Evolutionary conservation across 2,329 filamentous ascomycete genomes (phyloP).

Genomic region (Alternaria novae-zelandiae): DNA sequence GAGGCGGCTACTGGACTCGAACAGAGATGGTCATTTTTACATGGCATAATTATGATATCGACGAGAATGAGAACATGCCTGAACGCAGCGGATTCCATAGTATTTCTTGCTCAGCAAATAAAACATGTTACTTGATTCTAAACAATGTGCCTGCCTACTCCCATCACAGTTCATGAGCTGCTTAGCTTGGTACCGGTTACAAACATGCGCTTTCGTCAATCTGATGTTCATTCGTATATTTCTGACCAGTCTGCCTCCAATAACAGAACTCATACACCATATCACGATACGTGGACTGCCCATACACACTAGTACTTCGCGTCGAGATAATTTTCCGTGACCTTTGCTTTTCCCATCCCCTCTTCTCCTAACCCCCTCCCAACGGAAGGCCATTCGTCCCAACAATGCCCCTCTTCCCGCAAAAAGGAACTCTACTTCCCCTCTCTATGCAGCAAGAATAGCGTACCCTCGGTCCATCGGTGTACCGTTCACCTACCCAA

Average conservation of each 20-base stretch:
- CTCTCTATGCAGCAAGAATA: not conserved
- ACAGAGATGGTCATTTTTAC: slow-evolving; percentile 11
- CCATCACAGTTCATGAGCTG: not conserved
- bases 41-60: slow-evolving; percentile 14
- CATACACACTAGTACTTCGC: not conserved
- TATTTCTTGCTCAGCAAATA: slow-evolving; percentile 10
- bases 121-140: slow-evolving; percentile 4
- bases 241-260: not conserved
- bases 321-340: not conserved
- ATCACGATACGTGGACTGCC: not conserved
- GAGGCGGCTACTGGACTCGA: not conserved
- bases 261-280: not conserved
- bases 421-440: not conserved
- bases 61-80: slow-evolving; percentile 18
- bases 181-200: not conserved
- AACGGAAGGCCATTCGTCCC: not conserved
- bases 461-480: not conserved
- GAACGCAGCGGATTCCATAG: slow-evolving; percentile 9
- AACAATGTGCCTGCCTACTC: not conserved
- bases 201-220: not conserved
- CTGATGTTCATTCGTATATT: not conserved
- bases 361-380: not conserved
- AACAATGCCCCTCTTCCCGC: not conserved
- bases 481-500: not conserved
- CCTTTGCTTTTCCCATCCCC: not conserved